Base-by-base conservation (phyloP, 306 rosid genomes). In the Oemleria cerasiformis region DNA sequence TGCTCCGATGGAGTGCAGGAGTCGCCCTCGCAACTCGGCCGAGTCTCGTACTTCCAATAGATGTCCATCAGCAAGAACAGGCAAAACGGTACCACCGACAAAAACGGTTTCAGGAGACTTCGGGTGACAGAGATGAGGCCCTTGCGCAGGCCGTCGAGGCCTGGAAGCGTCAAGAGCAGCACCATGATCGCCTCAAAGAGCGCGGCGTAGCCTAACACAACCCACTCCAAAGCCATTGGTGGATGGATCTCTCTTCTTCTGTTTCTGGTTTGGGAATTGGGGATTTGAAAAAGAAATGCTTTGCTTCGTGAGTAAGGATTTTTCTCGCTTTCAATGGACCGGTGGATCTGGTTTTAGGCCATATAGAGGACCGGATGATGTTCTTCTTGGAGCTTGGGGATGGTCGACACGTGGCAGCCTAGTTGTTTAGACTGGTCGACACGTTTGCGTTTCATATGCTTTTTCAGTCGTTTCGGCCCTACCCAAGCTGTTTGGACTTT, bases 141-240 rank as follows among this genome's bases (percentile, higher is more conserved):
- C 75, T 88, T 91, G 1, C 99, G 91, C 54, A 95, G 95, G 5
- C 86, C 92, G 63, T 91, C 96, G 2, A 95, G 90, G 47, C 99
- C 99, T 0, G 99, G 99, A 70, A 95, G 58, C 0, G 99, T 95
- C 1, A 95, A 88, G n/a, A 95, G 96, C 16, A 95, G 76, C 13
- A 95, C 97, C 99, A 95, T 95, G 71, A 95, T 71, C 2, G 97
- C 99, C 75, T 95, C 99, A 8, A 97, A 97, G 1, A 80, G 97
- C 1, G 99, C 99, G 3, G 96, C 97, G 84, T 95, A 95, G 0
- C 99, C 97, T 4, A 95, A 83, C 50, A 95, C 96, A 20, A 95
- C 93, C 99, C 99, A 95, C 75, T 95, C 99, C 3, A 95, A 78
- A 56, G 99, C 99, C 99, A 95, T 92, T 48, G 36, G 3, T 30